Evolutionary conservation across 2,329 filamentous ascomycete species (phyloP), one percentile per base, ranked within the genome.

Genomic region (Trichoderma oligosporum): DNA sequence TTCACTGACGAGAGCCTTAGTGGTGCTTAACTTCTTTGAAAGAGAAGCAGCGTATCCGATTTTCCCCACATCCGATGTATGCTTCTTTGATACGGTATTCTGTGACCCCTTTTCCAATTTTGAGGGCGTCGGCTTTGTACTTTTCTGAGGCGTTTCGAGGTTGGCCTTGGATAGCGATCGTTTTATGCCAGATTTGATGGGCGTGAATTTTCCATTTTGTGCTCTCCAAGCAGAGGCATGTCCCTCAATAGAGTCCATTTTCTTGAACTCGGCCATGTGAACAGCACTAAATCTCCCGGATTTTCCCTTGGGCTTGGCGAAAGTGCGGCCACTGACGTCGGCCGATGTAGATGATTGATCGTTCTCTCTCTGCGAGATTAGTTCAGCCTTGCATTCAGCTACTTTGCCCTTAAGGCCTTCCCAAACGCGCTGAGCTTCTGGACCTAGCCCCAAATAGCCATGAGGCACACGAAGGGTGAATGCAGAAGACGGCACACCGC

Each of bases 241-340:
- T 61, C 86, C 86, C 41, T 85, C 89, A 67, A 97, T 97, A 2
- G 92, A 97, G 70, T 96, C 91, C 93, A 97, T 97, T 78, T 96
- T 97, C 74, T 90, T 90, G 76, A 97, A 97, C 67, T 93, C 83
- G 48, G 86, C 85, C 82, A 89, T 88, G 70, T 97, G 93, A 35
- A 83, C 85, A 61, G 91, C 87, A 69, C 90, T 96, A 74, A 87
- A 97, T 44, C 93, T 86, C 47, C 85, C 78, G 49, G 84, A 81
- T 70, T 87, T 92, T 64, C 89, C 86, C 74, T 87, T 95, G 11
- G 92, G 84, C 63, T 84, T 84, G 6, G 88, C 92, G 67, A 96
- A 88, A 71, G 85, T 90, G 63, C 93, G 86, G 35, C 73, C 74
- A 14, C 72, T 68, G 31, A 67, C 61, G 38, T 78, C 77, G 2